Conservation (phyloP, 352 stramenopile species). For the Globisporangium splendens region DNA sequence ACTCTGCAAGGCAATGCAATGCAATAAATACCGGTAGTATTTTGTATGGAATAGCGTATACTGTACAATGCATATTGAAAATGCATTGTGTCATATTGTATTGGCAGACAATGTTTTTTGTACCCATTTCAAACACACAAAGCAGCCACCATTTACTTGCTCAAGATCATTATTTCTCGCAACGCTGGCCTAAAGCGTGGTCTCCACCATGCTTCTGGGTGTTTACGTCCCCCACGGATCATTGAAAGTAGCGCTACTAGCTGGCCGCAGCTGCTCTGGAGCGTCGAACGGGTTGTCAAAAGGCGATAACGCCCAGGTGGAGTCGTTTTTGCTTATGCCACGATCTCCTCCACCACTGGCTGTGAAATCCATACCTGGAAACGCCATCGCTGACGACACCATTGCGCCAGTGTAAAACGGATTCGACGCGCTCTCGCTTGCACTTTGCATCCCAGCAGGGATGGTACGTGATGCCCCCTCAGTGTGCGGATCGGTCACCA, state of each 20-base stretch:
- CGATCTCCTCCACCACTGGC: neutral
- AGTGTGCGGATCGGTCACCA: neutral
- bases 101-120: neutral
- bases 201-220: neutral
- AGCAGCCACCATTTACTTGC: too few relatives aligned
- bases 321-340: neutral
- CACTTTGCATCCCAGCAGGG: neutral
- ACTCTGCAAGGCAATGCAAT: too few relatives aligned
- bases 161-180: too few relatives aligned
- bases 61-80: neutral
- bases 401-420: neutral
- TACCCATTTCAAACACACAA: neutral
- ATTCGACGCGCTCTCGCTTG: neutral
- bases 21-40: too few relatives aligned
- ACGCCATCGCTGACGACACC: neutral
- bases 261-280: neutral
- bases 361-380: neutral
- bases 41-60: neutral
- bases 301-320: neutral
- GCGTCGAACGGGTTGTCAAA: neutral
- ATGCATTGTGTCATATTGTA: neutral
- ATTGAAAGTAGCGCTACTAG: neutral
- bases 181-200: too few relatives aligned
- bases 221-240: neutral
- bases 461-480: neutral